Evolutionary conservation across 805 yeast species (phyloP), one percentile per base, ranked within the genome.

Genomic region (Tetrapisispora namnaoensis): DNA sequence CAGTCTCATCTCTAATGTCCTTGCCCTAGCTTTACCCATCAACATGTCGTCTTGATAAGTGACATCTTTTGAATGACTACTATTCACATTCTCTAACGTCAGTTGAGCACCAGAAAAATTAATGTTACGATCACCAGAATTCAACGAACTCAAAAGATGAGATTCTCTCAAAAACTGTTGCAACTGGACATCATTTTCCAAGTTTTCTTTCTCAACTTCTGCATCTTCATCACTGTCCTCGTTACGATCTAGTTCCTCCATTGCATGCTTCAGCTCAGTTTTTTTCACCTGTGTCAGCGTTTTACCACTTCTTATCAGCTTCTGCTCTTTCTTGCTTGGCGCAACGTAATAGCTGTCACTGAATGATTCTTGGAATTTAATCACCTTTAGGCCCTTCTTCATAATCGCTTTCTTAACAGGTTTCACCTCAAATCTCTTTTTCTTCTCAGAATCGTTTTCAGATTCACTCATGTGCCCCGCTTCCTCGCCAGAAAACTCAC

Each of bases 101-200:
- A 83, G 60, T 47, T 78, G 86, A 0, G 85, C 89, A 34, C 90
- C 91, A 7, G 85, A 79, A 3, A 10, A 10, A n/a, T 11, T n/a
- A 4, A 4, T 36, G 13, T 53, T 47, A 27, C 53, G 50, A 22
- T 71, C 69, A 13, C 37, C 44, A 24, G 58, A 50, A 37, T 53
- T 45, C 47, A 70, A 65, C n/a, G 70, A 67, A 36, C 73, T 58
- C 38, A 73, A 63, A 24, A 86, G 78, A 62, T 85, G 91, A 0
- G 91, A 83, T 63, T 86, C 93, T 51, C 74, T 70, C 24, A 86
- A 61, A 40, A 86, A 74, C 50, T 89, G 67, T 60, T 85, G 90
- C 44, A 86, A 67, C 55, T 81, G 85, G n/a, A 83, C 58, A 62
- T 84, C 93, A 55, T 83, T 82, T 51, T 81, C 76, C 52, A 83